A percentile compares a stretch with the other conserved stretches of the same genome.
phyloP scores from a whole-genome alignment of 495 filamentous ascomycete genomes.

The Annulohypoxylon maeteangense region DNA sequence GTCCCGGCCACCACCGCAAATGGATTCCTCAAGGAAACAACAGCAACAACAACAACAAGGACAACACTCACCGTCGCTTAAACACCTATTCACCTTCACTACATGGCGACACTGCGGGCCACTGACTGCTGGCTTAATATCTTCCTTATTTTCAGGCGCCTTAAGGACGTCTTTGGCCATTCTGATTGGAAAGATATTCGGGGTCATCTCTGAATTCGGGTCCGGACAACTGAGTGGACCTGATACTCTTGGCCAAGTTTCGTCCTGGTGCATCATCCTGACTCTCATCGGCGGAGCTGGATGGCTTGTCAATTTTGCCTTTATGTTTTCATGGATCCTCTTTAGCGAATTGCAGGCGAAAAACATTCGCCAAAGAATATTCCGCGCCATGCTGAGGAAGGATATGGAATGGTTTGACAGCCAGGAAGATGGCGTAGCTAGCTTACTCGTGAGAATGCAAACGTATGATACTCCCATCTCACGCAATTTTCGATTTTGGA shows the following conservation, averaged over 20 bases:
- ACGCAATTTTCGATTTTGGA: background rate
- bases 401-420: constrained; percentile 87
- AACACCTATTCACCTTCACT: constrained; percentile 77
- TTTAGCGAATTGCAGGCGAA: constrained; percentile 86
- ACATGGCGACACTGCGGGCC: constrained; percentile 66
- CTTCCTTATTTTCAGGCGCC: constrained; percentile 70
- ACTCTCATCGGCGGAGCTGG: constrained; percentile 67
- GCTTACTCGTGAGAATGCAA: constrained; percentile 75
- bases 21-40: constrained; percentile 49
- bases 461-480: constrained; percentile 65
- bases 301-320: constrained; percentile 73
- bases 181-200: constrained; percentile 80
- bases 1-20: background rate
- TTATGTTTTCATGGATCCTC: constrained; percentile 73
- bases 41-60: background rate
- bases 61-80: constrained; percentile 40
- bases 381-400: constrained; percentile 72
- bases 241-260: constrained; percentile 65
- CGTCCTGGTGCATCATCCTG: constrained; percentile 67
- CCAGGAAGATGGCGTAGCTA: constrained; percentile 74
- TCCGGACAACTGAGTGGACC: constrained; percentile 59
- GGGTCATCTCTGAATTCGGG: constrained; percentile 73
- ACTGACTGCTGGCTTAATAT: constrained; percentile 59
- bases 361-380: constrained; percentile 70
- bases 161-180: constrained; percentile 73